phyloP scores from a whole-genome alignment of 305 asterid genomes.

The Fraxinus dipetala region DNA sequence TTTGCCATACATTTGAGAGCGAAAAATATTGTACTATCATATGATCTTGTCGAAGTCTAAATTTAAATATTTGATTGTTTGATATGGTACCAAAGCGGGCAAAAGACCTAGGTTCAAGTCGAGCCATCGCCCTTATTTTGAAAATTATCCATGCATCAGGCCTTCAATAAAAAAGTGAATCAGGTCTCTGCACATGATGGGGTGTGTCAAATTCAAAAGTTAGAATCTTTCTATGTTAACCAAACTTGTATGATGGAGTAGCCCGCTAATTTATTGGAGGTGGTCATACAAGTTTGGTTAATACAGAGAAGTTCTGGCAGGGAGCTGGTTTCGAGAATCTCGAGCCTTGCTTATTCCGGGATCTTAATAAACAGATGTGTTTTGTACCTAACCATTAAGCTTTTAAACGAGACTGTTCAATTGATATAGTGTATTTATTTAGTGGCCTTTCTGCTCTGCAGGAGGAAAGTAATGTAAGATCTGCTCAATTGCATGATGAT shows the following conservation, averaged over 20 bases:
- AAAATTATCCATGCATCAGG: not conserved
- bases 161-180: not conserved
- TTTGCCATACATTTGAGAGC: constrained; percentile 22
- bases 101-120: not conserved
- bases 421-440: constrained; percentile 2
- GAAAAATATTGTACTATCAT: not conserved
- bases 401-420: not conserved
- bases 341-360: not conserved
- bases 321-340: not conserved
- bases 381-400: not conserved
- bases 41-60: not conserved
- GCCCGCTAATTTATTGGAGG: not conserved
- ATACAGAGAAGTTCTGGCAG: not conserved
- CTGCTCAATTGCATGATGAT: constrained; percentile 71
- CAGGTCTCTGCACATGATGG: not conserved
- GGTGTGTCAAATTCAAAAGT: not conserved
- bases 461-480: constrained; percentile 71
- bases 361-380: not conserved
- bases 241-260: not conserved
- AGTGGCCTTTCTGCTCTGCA: constrained; percentile 25
- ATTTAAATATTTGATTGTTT: not conserved
- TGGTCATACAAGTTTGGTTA: not conserved
- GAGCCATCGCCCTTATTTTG: not conserved
- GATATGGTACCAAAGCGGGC: not conserved
- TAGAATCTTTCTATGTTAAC: not conserved